Evolutionary conservation across 371 early-diverging fungal genomes (phyloP).

Genomic region (Mortierella sp.): DNA sequence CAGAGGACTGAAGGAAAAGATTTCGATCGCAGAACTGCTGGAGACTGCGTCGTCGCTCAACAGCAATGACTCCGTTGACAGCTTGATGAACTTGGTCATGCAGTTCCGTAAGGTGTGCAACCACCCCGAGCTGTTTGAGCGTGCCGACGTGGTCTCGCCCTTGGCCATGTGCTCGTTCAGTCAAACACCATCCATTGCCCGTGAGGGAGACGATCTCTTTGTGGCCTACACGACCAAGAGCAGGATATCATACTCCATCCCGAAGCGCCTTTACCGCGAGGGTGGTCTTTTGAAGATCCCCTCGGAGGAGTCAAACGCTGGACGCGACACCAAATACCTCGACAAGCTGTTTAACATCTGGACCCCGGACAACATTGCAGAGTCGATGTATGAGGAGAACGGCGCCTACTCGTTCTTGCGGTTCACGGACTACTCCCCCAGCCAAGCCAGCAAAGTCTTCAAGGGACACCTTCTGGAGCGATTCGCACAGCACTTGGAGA

Average conservation of each 20-base stretch:
- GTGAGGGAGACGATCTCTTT: slow-evolving; percentile 70
- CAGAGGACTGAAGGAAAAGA: slow-evolving; percentile 83
- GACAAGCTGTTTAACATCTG: slow-evolving; percentile 73
- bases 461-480: slow-evolving; percentile 63
- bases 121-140: slow-evolving; percentile 98
- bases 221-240: slow-evolving; percentile 76
- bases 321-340: slow-evolving; percentile 65
- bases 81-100: slow-evolving; percentile 96
- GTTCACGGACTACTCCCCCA: slow-evolving; percentile 70
- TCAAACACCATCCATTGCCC: slow-evolving; percentile 71
- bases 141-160: slow-evolving; percentile 87
- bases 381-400: slow-evolving; percentile 59
- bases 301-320: slow-evolving; percentile 65
- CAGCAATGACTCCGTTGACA: slow-evolving; percentile 77
- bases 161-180: slow-evolving; percentile 74
- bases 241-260: slow-evolving; percentile 73
- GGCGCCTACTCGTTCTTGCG: slow-evolving; percentile 75
- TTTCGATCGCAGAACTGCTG: slow-evolving; percentile 86
- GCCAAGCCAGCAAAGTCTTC: slow-evolving; percentile 68
- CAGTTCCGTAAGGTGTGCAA: slow-evolving; percentile 99
- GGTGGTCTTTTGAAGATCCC: slow-evolving; percentile 67
- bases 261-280: slow-evolving; percentile 78
- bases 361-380: slow-evolving; percentile 64
- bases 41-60: slow-evolving; percentile 78
- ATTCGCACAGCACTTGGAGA: slow-evolving; percentile 65